These are phyloP conservation scores for Termitomyces sp. DNA, from an alignment of 768 basidiomycete genomes.

Conservation along the genomic window DNA sequence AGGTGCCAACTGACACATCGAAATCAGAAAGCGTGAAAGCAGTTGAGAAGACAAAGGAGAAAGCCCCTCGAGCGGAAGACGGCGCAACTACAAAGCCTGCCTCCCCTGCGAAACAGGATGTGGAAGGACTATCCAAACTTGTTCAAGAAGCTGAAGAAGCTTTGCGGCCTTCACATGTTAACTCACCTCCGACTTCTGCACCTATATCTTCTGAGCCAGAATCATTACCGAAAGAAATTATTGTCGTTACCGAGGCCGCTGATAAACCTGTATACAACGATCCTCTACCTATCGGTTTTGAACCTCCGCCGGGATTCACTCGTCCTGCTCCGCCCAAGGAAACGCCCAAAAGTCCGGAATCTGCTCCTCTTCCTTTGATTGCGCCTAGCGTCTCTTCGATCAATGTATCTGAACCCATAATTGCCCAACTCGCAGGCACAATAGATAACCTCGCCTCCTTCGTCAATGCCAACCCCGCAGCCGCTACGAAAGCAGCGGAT, in stretches of 20 bases:
- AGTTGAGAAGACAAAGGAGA: conserved; percentile 41
- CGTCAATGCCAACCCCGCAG: conserved; percentile 67
- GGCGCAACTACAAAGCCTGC: conserved; percentile 8
- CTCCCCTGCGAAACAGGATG: conserved; percentile 26
- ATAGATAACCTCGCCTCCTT: conserved; percentile 90
- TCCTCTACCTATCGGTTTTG: conserved; percentile 88
- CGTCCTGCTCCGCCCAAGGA: conserved; percentile 50
- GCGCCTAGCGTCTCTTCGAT: conserved; percentile 76
- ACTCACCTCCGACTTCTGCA: conserved; percentile 12
- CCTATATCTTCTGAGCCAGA: conserved; percentile 2
- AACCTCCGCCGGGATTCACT: conserved; percentile 86
- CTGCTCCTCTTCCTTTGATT: conserved; percentile 63
- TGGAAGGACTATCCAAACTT: conserved; percentile 63
- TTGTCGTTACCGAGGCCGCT: conserved; percentile 10
- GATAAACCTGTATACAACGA: conserved; percentile 52
- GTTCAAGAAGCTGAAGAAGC: conserved; percentile 71
- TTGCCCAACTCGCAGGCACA: conserved; percentile 84
- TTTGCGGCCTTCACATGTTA: conserved; percentile 39
- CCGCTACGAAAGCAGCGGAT: conserved; percentile 59
- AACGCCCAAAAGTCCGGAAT: conserved; percentile 16
- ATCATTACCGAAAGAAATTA: conserved; percentile 2
- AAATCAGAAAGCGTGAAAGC: conserved; percentile 41
- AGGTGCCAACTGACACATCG: conserved; percentile 23
- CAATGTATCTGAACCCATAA: conserved; percentile 79
- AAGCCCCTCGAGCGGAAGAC: conserved; percentile 29